A percentile compares a stretch with the other conserved stretches of the same genome.
Conservation (phyloP, 2,329 filamentous ascomycete species). For the Colletotrichum ledebouriae region DNA sequence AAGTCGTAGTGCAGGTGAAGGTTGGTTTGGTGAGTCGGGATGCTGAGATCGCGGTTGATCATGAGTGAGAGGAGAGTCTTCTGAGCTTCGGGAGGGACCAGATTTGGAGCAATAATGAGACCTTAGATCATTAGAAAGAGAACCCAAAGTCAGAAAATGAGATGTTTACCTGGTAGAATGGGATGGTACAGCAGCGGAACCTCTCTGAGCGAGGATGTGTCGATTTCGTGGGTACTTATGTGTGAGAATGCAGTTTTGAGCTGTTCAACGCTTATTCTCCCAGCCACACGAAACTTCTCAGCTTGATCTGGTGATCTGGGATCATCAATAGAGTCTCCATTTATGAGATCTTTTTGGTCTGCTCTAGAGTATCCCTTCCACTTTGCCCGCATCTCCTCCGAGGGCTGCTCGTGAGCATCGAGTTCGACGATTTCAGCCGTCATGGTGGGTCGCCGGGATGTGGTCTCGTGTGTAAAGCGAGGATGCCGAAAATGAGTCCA, state of each 20-base stretch:
- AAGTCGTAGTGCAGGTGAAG: constrained; percentile 86
- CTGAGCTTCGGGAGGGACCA: constrained; percentile 80
- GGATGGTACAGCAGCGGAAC: constrained; percentile 73
- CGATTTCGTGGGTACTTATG: constrained; percentile 52
- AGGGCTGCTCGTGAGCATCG: constrained; percentile 84
- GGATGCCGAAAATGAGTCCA: background rate
- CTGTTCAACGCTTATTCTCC: constrained; percentile 57
- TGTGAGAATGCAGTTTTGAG: constrained; percentile 59
- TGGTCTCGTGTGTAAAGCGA: background rate
- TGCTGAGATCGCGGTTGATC: constrained; percentile 81
- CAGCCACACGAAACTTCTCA: constrained; percentile 60
- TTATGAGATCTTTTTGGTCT: constrained; percentile 63
- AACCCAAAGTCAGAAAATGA: background rate
- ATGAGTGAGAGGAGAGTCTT: constrained; percentile 77
- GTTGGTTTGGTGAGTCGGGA: constrained; percentile 85
- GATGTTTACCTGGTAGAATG: constrained; percentile 74
- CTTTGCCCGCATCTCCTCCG: constrained; percentile 74
- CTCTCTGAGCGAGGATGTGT: constrained; percentile 52
- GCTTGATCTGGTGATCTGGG: constrained; percentile 53
- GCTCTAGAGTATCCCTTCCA: constrained; percentile 83
- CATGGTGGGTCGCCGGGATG: constrained; percentile 48
- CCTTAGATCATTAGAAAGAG: constrained; percentile 63
- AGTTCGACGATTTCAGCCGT: constrained; percentile 63
- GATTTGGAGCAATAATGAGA: constrained; percentile 80
- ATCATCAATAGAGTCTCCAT: constrained; percentile 69